These are phyloP conservation scores for Populus alba DNA, from an alignment of 345 rosid genomes.

Conservation along the genomic window DNA sequence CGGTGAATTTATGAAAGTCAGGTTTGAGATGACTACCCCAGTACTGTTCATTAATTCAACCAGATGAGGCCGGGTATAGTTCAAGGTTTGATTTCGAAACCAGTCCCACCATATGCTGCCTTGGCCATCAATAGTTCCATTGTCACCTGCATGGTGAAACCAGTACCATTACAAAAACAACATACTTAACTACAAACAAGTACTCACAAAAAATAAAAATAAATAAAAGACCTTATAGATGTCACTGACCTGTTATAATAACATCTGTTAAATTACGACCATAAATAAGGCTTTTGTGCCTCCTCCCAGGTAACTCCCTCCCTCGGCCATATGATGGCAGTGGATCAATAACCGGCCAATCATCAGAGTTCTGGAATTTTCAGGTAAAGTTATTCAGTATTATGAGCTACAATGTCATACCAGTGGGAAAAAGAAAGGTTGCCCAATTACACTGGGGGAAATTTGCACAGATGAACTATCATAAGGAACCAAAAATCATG, in stretches of 20 bases:
- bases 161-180: constrained; percentile 15
- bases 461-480: constrained; percentile 6
- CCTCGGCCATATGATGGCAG: constrained; percentile 97
- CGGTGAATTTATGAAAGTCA: constrained; percentile 88
- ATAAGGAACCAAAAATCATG: constrained; percentile 10
- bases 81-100: constrained; percentile 60
- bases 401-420: constrained; percentile 9
- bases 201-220: neutral
- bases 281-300: constrained; percentile 87
- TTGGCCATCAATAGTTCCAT: constrained; percentile 95
- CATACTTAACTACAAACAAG: neutral
- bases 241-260: constrained; percentile 72
- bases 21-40: constrained; percentile 71
- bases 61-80: constrained; percentile 91
- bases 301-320: constrained; percentile 80
- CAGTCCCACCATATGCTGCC: constrained; percentile 91
- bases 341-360: constrained; percentile 96
- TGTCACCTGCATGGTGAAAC: constrained; percentile 58
- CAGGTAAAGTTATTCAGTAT: constrained; percentile 8
- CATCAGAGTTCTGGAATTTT: constrained; percentile 56
- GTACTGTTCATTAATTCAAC: constrained; percentile 92
- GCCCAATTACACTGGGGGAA: constrained; percentile 7
- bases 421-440: neutral
- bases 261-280: constrained; percentile 92
- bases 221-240: neutral